These are phyloP conservation scores for Penicillium frequentans DNA, from an alignment of 2,329 filamentous ascomycete genomes.

Conservation along the genomic window DNA sequence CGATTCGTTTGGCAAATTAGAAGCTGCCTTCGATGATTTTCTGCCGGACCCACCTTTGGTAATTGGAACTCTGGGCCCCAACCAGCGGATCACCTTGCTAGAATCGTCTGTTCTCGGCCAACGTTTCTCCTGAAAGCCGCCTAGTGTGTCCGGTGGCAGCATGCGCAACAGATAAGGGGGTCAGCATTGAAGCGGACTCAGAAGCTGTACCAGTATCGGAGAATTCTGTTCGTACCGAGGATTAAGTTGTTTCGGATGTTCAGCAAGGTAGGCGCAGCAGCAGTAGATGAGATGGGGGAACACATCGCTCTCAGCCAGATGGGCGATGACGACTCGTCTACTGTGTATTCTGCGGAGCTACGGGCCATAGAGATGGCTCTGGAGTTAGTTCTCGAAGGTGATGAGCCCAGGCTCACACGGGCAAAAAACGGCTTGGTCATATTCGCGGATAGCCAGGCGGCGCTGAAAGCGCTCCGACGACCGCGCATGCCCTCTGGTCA, in stretches of 20 bases:
- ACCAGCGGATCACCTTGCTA: not conserved
- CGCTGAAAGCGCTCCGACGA: no score
- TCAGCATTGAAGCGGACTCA: not conserved
- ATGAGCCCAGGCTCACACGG: no score
- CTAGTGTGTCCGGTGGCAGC: not conserved
- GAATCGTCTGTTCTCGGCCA: not conserved
- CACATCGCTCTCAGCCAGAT: not conserved
- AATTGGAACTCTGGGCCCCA: not conserved
- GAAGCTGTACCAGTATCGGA: not conserved
- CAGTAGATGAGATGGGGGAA: not conserved
- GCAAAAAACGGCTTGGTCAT: no score
- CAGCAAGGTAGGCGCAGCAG: no score
- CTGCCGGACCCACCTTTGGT: not conserved
- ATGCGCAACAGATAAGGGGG: not conserved
- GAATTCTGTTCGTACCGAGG: no score
- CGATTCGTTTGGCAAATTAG: not conserved
- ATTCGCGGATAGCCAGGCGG: no score
- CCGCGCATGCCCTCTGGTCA: conserved; percentile 3
- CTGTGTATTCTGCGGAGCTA: no score
- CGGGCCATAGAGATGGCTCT: no score
- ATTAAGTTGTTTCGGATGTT: not conserved
- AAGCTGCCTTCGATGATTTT: not conserved
- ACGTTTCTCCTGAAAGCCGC: not conserved
- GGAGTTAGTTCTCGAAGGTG: no score
- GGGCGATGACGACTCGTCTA: not conserved